Base-by-base conservation (phyloP, 2,329 filamentous ascomycete species). In the Fusarium sp. region DNA sequence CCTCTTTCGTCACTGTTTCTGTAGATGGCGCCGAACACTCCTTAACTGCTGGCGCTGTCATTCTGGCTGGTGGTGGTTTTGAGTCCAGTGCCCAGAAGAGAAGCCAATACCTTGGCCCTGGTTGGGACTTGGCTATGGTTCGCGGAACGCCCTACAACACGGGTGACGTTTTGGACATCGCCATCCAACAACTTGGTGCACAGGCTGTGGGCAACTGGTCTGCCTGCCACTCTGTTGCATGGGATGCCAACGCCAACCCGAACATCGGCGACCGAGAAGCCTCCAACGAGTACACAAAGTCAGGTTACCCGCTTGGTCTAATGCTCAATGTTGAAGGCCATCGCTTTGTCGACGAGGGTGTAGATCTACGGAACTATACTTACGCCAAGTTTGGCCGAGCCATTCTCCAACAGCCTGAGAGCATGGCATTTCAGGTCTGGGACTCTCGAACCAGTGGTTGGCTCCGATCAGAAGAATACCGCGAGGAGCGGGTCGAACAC, bases 61-160 rank as follows among this genome's bases (percentile, higher is more conserved):
- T 63, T 2, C 8, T 63, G 7, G 60, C 60, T 33, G 60, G 58
- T 2, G 60, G 60, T 3, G 60, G 60, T 3, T 63, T 63, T 2
- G 60, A 63, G 76, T 83, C 88, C 7, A 90, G 86, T 38, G 80
- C 88, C 0, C 80, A 82, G 4, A 81, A 91, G 81, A 83, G 88
- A n/a, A 78, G 82, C 5, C 83, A 88, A 53, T 82, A 80, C 50
- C 78, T 85, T 11, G 89, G 89, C 0, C 63, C 70, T 2, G 63
- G 60, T 2, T 72, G 70, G 70, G 70, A 72, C n/a, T 33, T 72
- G 43, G 70, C 70, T 10, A 72, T 68, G 69, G 67, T 72, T 1
- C 67, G 70, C 0, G 70, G 85, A 9, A 67, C 64, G 6, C 64
- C 63, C 6, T 67, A 68, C n/a, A 67, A 67, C 10, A 68, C 50